Evolutionary conservation across 495 filamentous ascomycete species (phyloP), one percentile per base, ranked within the genome.

Genomic region (Neurospora sp.): DNA sequence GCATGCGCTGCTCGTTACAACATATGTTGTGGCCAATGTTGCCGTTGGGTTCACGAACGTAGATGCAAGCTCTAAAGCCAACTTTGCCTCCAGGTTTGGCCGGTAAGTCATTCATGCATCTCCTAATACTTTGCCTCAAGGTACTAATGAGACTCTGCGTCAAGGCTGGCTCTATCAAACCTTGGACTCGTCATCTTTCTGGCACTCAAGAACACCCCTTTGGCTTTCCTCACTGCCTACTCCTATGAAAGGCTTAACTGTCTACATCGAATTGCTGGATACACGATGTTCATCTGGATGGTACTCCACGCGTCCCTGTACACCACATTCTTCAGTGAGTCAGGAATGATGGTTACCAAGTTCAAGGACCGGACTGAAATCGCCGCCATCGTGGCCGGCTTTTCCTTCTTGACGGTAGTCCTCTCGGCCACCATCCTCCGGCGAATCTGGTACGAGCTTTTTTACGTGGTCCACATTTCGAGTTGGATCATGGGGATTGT

Each of bases 181-280:
- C 74, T 88, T 70, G 82, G 79, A 70, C 80, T 91, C 37, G 81
- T 89, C 37, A 83, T 89, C 16, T 89, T 90, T 69, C 81, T 91
- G 37, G 85, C 87, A 3, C 79, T 91, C 71, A 89, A 88, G 72
- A 89, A 90, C 75, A 90, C 87, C 0, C 89, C 89, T 40, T 75
- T 91, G 22, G 86, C 88, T 39, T 81, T 85, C 40, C 73, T 91
- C 35, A 87, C 85, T 11, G 85, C 85, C 20, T 86, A 86, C 68
- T 89, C 88, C 10, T 90, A 91, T 75, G 89, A 91, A 72, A 80
- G 86, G 22, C 83, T 91, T 40, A 90, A 89, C 73, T 83, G 83
- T 40, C 84, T 91, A 22, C 89, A 91, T 77, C 86, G 85, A 71
- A 83, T 85, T 61, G 85, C 84, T 41, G 89, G 89, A 37, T 88